Evolutionary conservation across 495 filamentous ascomycete species (phyloP), one percentile per base, ranked within the genome.

Genomic region (Xylaria venustula): DNA sequence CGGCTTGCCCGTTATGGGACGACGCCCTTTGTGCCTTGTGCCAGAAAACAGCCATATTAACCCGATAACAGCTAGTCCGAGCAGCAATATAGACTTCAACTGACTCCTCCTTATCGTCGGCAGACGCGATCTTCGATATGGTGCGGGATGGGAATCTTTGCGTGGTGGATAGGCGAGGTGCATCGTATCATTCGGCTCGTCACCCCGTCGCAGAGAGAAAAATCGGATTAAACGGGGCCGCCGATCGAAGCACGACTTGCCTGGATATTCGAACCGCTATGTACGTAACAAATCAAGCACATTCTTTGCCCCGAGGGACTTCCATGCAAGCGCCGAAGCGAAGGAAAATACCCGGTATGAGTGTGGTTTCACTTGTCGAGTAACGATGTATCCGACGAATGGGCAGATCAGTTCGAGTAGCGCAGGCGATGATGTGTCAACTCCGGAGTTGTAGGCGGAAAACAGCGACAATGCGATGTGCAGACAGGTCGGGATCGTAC

Each of bases 81-180:
- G 65, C 2, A 91, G 62, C 6, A 81, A 83, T 57, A 89, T 72
- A 2, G 83, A 68, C 71, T 88, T 89, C 15, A 92, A 69, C 53
- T 91, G 85, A 64, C 83, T 86, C 52, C 86, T 81, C 61, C 90
- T 85, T 63, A 91, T 77, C 54, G 68, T 65, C 8, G 84, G 84
- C 56, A 88, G 76, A 58, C 84, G 79, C 19, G 86, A 80, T 32
- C 85, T 78, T 64, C 87, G 84, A 36, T 79, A 86, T 26, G 81
- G 83, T 32, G 87, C 86, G 54, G 89, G 83, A 65, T 87, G 83
- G 58, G 87, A 90, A 65, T 85, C 85, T 75, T 90, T 94, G 68
- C 92, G 88, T 59, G 91, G 87, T 57, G 92, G 93, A 61, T 93
- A 77, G 55, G 93, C 93, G 80, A 92, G 93, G 69, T 98, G 93